Base-by-base conservation (phyloP, 1,284 basidiomycete species). In the Trametes polyzona region DNA sequence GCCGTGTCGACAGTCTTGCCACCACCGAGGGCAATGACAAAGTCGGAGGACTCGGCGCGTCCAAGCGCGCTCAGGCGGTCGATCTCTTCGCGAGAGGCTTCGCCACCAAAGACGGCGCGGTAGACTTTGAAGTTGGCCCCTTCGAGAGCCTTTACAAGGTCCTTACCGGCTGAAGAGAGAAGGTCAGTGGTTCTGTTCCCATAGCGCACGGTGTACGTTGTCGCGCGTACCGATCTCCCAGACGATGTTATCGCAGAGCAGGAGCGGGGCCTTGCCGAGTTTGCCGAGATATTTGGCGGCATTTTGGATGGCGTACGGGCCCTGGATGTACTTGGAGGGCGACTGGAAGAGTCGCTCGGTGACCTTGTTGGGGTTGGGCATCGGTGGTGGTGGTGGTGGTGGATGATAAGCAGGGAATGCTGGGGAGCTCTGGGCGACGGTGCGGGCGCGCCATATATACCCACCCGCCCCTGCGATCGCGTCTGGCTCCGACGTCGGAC, bases 251-350 rank as follows among this genome's bases (percentile, higher is more conserved):
- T 73, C 72, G 41, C 66, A 67, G 26, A 69, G 61, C 24, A 73
- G 51, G 4, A 73, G 59, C 0, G 72, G 70, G 0, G 66, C 52
- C 8, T 65, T 66, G 30, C 72, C 72, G 23, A 73, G 59, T 14
- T 61, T 47, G 12, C 61, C 58, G 14, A 73, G 67, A 57, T 73
- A 73, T 42, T 64, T 65, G 2, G 67, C 66, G 4, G 71, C 72
- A 41, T 73, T 71, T 23, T 72, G 67, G 60, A 73, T 72, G 36
- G 72, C 72, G 39, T 69, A 65, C 4, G 72, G 72, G 7, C 72
- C 72, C 56, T 73, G 72, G 41, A 73, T 72, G 66, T 73, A 73
- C 59, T 73, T 73, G 12, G 69, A 71, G n/a, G 72, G 72, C 11
- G 72, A 73, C 60, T 72, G 72, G 65, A 73, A 73, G 58, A 73